Conservation (phyloP, 2,329 filamentous ascomycete genomes). For the Beauveria australis region DNA sequence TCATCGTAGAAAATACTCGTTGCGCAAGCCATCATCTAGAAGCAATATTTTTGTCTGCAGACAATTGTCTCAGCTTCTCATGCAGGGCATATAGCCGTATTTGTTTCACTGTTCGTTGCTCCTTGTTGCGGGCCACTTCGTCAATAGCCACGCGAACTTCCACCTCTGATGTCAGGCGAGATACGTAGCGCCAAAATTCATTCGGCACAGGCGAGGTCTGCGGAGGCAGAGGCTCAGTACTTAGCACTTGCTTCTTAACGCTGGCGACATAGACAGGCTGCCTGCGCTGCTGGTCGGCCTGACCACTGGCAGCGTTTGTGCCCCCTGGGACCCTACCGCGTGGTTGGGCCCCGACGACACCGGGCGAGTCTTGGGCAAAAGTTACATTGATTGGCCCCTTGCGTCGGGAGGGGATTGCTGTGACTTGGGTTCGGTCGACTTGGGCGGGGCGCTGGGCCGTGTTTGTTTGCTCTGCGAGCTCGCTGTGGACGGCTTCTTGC, state of each 20-base stretch:
- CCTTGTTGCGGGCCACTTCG: constrained; percentile 38
- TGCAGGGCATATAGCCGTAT: constrained; percentile 17
- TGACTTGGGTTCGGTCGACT: constrained; percentile 11
- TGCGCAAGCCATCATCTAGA: neutral
- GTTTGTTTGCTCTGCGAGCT: constrained; percentile 15
- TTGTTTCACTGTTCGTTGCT: constrained; percentile 15
- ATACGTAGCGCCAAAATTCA: constrained; percentile 4
- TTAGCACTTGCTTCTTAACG: neutral
- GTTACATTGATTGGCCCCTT: neutral
- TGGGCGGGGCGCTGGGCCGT: constrained; percentile 9
- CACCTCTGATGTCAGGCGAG: constrained; percentile 52
- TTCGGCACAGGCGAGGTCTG: neutral
- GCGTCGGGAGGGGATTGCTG: constrained; percentile 23
- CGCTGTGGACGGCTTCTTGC: constrained; percentile 16
- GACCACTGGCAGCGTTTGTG: neutral
- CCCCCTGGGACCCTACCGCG: neutral
- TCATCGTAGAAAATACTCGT: neutral
- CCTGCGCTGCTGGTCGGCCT: neutral
- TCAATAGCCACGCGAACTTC: constrained; percentile 58
- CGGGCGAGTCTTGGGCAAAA: neutral
- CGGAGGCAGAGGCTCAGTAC: neutral
- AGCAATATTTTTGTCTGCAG: neutral
- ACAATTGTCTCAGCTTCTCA: constrained; percentile 15
- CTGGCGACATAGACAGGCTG: neutral
- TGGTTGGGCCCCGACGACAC: neutral